Conservation (phyloP, 2,329 filamentous ascomycete species). For the Fusarium drepaniforme region DNA sequence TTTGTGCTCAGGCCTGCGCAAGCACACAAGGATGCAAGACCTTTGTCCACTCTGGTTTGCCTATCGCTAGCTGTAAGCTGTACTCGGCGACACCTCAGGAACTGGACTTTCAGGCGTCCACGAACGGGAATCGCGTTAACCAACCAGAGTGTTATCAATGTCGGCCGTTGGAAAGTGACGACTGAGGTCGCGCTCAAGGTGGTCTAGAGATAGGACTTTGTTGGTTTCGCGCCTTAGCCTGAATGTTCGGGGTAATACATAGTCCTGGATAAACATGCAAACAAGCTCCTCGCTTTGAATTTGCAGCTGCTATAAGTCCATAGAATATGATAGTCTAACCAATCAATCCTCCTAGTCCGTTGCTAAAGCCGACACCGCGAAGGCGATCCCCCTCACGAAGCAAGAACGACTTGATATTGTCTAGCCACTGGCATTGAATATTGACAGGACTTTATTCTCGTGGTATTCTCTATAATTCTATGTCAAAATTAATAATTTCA, state of each 20-base stretch:
- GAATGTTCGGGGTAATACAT: neutral
- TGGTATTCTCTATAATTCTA: no score
- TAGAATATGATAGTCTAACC: no score
- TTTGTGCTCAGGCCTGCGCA: neutral
- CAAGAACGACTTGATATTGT: no score
- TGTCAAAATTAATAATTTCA: no score
- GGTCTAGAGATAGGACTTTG: neutral
- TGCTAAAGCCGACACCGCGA: no score
- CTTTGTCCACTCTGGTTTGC: neutral
- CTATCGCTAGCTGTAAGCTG: neutral
- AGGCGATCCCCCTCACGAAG: no score
- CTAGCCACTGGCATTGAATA: no score
- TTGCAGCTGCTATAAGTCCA: no score
- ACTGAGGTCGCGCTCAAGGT: neutral
- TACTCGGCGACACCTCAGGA: neutral
- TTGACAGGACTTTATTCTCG: no score
- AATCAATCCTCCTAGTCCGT: no score
- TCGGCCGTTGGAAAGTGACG: neutral
- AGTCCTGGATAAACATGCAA: no score
- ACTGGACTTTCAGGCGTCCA: neutral
- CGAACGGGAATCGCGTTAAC: neutral
- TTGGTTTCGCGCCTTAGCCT: neutral
- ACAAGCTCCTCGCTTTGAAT: no score
- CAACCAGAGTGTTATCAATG: neutral
- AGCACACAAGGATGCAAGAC: neutral